Base-by-base conservation (phyloP, 768 basidiomycete species). In the Austroboletus eburneus region DNA sequence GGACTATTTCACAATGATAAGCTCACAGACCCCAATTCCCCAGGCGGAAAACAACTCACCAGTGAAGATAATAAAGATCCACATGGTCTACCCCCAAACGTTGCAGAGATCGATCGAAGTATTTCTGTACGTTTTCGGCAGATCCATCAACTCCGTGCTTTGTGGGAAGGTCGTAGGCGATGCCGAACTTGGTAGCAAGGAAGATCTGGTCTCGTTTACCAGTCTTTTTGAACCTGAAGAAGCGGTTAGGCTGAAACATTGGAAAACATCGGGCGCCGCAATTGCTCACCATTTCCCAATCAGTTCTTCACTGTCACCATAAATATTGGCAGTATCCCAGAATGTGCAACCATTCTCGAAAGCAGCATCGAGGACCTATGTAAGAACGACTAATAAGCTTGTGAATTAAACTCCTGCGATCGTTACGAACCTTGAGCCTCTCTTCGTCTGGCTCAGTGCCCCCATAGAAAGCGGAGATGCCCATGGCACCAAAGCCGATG, bases 401-500 rank as follows among this genome's bases (percentile, higher is more conserved):
- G n/a, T n/a, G n/a, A n/a, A n/a, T n/a, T n/a, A n/a, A n/a, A n/a
- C n/a, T n/a, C n/a, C n/a, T n/a, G n/a, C n/a, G n/a, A n/a, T n/a
- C 10, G 25, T 5, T 5, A 5, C 25, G 10, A 27, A 27, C 25
- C 25, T 27, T 27, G 25, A 27, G 39, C 52, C 80, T 69, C 43
- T 83, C 79, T 51, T 84, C 79, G 48, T 85, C 81, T 4, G 70
- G 48, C 13, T 65, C 65, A 1, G 60, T 56, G 2, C 57, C 46
- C n/a, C 81, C 80, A 46, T 80, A 81, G 36, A 58, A 68, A 1
- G 64, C 68, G 14, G 74, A 73, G 10, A 83, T 55, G 6, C 78
- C 80, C 82, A 83, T 83, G 7, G 72, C 65, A 5, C 83, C 83
- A 47, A 77, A 81, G 3, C 82, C 81, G 12, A 85, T 70, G 18